Evolutionary conservation across 2,329 filamentous ascomycete genomes (phyloP), one percentile per base, ranked within the genome.

Genomic region (Penicillium sp.): DNA sequence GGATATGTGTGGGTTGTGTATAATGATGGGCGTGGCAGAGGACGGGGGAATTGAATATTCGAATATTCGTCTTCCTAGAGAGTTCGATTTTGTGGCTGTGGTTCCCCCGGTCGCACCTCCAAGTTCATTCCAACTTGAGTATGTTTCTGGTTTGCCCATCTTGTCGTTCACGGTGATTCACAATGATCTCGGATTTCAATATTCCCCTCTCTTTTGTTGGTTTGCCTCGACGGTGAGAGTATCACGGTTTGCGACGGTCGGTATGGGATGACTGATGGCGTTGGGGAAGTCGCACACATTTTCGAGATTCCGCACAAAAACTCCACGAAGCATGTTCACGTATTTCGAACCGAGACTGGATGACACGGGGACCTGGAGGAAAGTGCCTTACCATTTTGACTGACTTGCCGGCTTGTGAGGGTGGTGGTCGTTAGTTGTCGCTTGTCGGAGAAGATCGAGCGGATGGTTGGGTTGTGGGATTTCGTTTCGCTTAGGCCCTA

Each of bases 371-470:
- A 55, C 51, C 55, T 59, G 54, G 43, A 58, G 60, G 19, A 53
- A 61, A 51, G 37, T 52, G 44, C 55, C 75, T 76, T 77, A 77
- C 75, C 75, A 77, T 77, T 75, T 76, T 77, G 74, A 75, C 74
- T 74, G 73, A 73, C 63, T 74, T 75, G 71, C 74, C 74, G 74
- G 74, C 69, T 75, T 70, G 69, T 69, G 69, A 67, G 66, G 64
- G 70, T 51, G 71, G 66, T 71, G 70, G 71, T 75, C 72, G 74
- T 71, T 72, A 67, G 63, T 69, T 67, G 68, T 71, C 67, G 67
- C 67, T 73, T 71, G 71, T 72, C 69, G 68, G 65, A 71, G 68
- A 67, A 43, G 67, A 65, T 66, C 55, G 66, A 66, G 64, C 64
- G 62, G 62, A 67, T 62, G 64, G 63, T 63, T 69, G 68, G 68